Evolutionary conservation across 164 flowering plant genomes (phyloP), one percentile per base, ranked within the genome.

Genomic region (Sedum album): DNA sequence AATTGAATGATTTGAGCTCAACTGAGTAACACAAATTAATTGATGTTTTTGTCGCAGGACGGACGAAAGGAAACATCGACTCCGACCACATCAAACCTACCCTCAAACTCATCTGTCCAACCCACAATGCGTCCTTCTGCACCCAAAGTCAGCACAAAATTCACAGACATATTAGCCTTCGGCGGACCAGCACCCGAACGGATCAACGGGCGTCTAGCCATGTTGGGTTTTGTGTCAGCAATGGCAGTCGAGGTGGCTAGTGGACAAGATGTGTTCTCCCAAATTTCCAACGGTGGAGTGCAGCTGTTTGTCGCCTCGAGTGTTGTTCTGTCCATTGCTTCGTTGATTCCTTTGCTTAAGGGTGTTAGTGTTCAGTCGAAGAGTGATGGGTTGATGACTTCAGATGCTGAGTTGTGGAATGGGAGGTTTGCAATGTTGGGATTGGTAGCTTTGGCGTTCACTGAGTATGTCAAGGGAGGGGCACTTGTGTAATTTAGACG

Each of bases 391-490:
- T 0, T 87, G 17, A 87, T 90, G 94, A 86, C 77, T 0, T 82
- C 98, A 0, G 81, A 88, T 64, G 98, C 98, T 0, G 96, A 92
- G 79, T 4, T 90, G 65, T 88, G 86, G 91, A 92, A 92, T 35
- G 96, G 98, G 4, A 77, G 98, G 62, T 70, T 90, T 13, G 98
- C 98, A 6, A 90, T 90, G 98, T 57, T 92, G 74, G 98, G 98
- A 2, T 67, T 92, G 42, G 80, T 92, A 25, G 98, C 93, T 0
- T 68, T 92, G 76, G 91, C 88, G 20, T 83, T 92, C 71, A 92
- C 98, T 3, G 98, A 92, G 73, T 88, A 42, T 60, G 82, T 92
- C 4, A 90, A 81, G 67, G 98, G 96, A 8, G 86, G 92, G 1
- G 81, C 90, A 31, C 85, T 89, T 38, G 81, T 86, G 26, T 82